Base-by-base conservation (phyloP, 2,329 filamentous ascomycete genomes). In the Fusarium metavorans region DNA sequence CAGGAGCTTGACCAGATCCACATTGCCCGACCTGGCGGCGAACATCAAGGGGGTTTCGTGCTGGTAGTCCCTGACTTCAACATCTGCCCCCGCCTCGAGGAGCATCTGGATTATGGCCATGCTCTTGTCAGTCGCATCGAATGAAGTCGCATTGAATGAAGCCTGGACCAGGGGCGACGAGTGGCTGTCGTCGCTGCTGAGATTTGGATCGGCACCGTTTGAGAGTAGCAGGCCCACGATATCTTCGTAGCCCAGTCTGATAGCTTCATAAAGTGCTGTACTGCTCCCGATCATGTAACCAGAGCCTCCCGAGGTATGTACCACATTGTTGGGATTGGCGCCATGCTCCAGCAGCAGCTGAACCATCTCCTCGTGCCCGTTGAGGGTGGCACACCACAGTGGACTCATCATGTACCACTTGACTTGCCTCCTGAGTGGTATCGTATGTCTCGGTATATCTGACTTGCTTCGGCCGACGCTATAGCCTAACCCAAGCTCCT, bases 31-130 rank as follows among this genome's bases (percentile, higher is more conserved):
- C 45, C 16, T 18, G 25, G 9, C 25, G 8, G 45, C 45, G 11
- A 4, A 4, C 5, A 30, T 18, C 4, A 50, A 16, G 8, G 45
- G 45, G 3, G 45, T 50, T 6, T 30, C 16, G 16, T 7, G 0
- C 2, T 3, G 1, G 5, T 18, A 4, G 0, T 2, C 2, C 45
- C 6, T 10, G 16, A 30, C 16, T 3, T 11, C 23, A 6, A 8
- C 9, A 8, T 50, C 5, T 18, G 45, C 23, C 0, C 45, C 45
- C 16, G 25, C 27, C 9, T 30, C 45, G 25, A 50, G 45, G 45
- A 50, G 45, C 45, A 27, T 27, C 45, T 18, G 45, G 2, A 16
- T 16, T 9, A 50, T 10, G 25, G 16, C 23, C 4, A 50, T 25
- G 16, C 9, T 18, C 16, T 11, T 9, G 5, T 27, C 9, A 5